Conservation (phyloP, 2,329 filamentous ascomycete genomes). For the Penicillium decumbens region DNA sequence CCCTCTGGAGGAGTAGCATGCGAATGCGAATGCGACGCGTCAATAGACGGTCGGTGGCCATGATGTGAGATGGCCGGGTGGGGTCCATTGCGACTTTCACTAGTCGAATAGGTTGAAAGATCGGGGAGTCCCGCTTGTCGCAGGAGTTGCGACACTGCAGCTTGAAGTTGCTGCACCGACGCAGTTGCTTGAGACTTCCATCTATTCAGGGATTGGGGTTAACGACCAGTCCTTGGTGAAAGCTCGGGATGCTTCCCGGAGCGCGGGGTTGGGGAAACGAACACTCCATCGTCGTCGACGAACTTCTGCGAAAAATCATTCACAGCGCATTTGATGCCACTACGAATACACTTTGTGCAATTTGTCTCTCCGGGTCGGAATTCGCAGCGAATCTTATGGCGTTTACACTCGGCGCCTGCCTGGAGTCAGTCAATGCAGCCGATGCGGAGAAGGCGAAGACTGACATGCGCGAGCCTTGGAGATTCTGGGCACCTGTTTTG, state of each 20-base stretch:
- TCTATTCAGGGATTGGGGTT: conserved; percentile 24
- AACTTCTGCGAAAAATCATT: conserved; percentile 56
- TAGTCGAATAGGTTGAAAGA: conserved; percentile 38
- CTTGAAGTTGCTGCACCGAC: conserved; percentile 42
- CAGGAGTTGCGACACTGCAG: conserved; percentile 46
- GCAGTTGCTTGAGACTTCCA: conserved; percentile 45
- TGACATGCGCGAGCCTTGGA: conserved; percentile 43
- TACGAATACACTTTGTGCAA: conserved; percentile 49
- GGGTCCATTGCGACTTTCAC: conserved; percentile 23
- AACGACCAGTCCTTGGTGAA: not conserved
- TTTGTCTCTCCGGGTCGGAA: conserved; percentile 45
- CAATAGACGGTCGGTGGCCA: conserved; percentile 23
- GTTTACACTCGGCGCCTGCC: conserved; percentile 49
- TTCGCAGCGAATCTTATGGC: conserved; percentile 54
- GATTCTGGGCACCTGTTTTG: conserved; percentile 31
- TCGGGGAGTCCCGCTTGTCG: conserved; percentile 42
- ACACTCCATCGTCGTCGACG: conserved; percentile 52
- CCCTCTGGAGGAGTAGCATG: conserved; percentile 25
- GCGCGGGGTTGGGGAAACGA: conserved; percentile 24
- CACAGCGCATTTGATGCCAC: conserved; percentile 50
- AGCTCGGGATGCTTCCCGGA: not conserved
- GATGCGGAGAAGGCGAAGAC: conserved; percentile 18
- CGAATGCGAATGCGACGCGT: conserved; percentile 30
- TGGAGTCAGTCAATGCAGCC: not conserved
- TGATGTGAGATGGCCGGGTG: conserved; percentile 30